A percentile compares a stretch with the other conserved stretches of the same genome.
These are phyloP conservation scores for Leishmania tarentolae DNA, from an alignment of 208 protist genomes.

Conservation along the genomic window DNA sequence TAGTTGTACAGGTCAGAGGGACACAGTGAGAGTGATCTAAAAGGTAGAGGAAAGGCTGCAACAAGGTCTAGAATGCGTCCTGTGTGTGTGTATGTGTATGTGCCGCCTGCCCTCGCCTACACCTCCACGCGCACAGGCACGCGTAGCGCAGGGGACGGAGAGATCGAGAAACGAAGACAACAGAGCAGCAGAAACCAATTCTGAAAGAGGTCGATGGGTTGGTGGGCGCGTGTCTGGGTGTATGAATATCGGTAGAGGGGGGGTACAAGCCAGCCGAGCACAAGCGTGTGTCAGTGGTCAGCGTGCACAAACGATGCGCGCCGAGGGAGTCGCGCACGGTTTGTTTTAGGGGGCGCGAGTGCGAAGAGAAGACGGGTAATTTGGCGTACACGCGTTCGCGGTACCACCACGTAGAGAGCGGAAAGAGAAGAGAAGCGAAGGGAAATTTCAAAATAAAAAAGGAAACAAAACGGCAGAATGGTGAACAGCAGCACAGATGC, in stretches of 20 bases:
- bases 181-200: not conserved
- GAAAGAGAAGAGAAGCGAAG: not conserved
- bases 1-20: not conserved
- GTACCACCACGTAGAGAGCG: no score
- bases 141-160: not conserved
- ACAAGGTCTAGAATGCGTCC: not conserved
- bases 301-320: no score
- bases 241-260: not conserved
- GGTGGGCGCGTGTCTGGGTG: not conserved
- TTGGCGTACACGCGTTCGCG: not conserved
- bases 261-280: no score
- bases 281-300: not conserved
- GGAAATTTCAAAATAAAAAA: no score
- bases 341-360: no score
- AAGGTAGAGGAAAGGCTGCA: not conserved
- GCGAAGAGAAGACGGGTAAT: no score
- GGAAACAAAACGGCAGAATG: not conserved
- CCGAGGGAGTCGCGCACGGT: not conserved
- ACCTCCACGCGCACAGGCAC: no score
- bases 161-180: not conserved
- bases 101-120: not conserved
- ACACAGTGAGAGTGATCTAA: not conserved
- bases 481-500: not conserved
- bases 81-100: constrained; percentile 1
- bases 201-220: no score